Evolutionary conservation across 2,329 filamentous ascomycete genomes (phyloP), one percentile per base, ranked within the genome.

Genomic region (Chaetomiaceae sp.): DNA sequence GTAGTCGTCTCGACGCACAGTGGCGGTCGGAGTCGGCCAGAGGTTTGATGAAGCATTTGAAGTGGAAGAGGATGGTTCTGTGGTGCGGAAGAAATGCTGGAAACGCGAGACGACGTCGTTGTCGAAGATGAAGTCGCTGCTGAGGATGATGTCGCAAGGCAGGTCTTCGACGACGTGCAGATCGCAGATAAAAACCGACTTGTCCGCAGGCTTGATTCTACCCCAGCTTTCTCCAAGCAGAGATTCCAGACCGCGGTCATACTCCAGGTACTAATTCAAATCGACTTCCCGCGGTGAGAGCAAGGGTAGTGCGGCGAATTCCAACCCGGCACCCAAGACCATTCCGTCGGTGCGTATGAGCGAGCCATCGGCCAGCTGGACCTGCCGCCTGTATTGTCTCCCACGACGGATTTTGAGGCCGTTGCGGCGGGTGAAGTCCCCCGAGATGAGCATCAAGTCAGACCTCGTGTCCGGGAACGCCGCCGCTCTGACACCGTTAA

Each of bases 401-500:
- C 32, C 36, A 11, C 37, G 14, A 19, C 30, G 30, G 11, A 46
- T 32, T 19, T 35, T 44, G 34, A 48, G 26, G n/a, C 19, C 26
- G 32, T 48, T 32, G 27, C 40, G 40, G 9, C 36, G 33, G n/a
- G 38, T 40, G 36, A 48, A 48, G 14, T 35, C 35, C 11, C 39
- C 45, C 1, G 45, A 48, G 12, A 48, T 35, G 17, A 48, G 40
- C 45, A 48, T 48, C 19, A 48, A 40, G 27, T 48, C 45, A 10
- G 45, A 48, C 17, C 45, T 40, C 4, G 40, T 43, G 24, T 48
- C 45, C 4, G 45, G 39, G 12, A 43, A 39, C 11, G 45, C 40
- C n/a, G 30, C 22, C 32, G 45, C 45, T 14, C 15, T 15, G 24
- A 15, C 9, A 18, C 45, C 38, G 34, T 47, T 42, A 7, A 47